Base-by-base conservation (phyloP, 768 basidiomycete species). In the Termitomyces sp. region DNA sequence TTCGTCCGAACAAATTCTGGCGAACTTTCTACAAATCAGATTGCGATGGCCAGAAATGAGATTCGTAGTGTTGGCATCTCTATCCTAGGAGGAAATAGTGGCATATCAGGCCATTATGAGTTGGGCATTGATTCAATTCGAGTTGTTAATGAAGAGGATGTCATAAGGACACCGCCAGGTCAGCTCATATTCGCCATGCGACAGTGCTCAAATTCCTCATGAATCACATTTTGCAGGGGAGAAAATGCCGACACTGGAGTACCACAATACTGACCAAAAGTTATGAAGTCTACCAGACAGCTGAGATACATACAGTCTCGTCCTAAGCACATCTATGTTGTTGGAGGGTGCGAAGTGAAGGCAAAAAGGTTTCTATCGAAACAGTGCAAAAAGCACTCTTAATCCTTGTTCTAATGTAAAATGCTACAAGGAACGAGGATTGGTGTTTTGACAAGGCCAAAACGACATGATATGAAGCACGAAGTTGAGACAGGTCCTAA, bases 31-130 rank as follows among this genome's bases (percentile, higher is more conserved):
- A 78, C 84, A 52, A 78, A 81, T 36, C 88, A 92, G 63, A 84
- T 95, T 27, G 72, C 72, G 45, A 95, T 98, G 88, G 80, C 84
- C 68, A 80, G 83, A 15, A 86, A 91, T 52, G 83, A 81, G 47
- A 74, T 98, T 16, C 81, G 88, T 51, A 90, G 90, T 6, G 78
- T 98, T 18, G 95, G 95, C 1, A 88, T 98, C 37, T 92, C 92
- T 1, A 73, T 98, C 16, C 76, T 98, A 4, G 95, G 94, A 13
- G 91, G 92, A 2, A 92, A 91, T 56, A 86, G 89, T 57, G 83
- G 86, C 15, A 76, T 84, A 9, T 77, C 85, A 44, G 94, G 94
- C 2, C 75, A 76, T 30, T 96, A 89, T 65, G 94, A 95, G 64
- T 81, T 96, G 0, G 90, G 89, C 4, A 79, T 95, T 47, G 89